Percentiles rank a stretch among this genome's conserved stretches.
Conservation (phyloP, 768 basidiomycete genomes). For the Chalciporus sphaerocephalus region DNA sequence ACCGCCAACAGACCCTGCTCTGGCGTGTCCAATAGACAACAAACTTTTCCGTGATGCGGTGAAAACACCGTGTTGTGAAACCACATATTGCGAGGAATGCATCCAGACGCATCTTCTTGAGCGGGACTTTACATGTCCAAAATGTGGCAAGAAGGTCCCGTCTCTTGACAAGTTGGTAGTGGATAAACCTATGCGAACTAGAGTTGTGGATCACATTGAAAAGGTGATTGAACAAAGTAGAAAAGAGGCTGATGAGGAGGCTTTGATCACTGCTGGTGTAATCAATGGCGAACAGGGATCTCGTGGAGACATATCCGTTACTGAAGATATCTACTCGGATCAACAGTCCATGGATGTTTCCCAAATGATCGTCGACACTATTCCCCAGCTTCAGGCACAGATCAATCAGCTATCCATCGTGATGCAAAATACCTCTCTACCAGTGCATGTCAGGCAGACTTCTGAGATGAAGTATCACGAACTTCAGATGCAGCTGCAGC, state of each 20-base stretch:
- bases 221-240: slow-evolving; percentile 74
- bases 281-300: slow-evolving; percentile 30
- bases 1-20: slow-evolving; percentile 68
- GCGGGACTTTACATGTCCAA: slow-evolving; percentile 91
- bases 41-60: slow-evolving; percentile 92
- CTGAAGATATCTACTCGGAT: slow-evolving; percentile 70
- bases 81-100: slow-evolving; percentile 93
- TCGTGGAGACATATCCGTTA: slow-evolving; percentile 28
- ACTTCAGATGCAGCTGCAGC: slow-evolving; percentile 72
- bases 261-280: slow-evolving; percentile 25
- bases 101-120: slow-evolving; percentile 92
- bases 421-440: slow-evolving; percentile 75
- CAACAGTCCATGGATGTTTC: slow-evolving; percentile 73
- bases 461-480: slow-evolving; percentile 83
- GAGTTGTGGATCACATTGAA: slow-evolving; percentile 79
- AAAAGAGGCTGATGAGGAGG: slow-evolving; percentile 52
- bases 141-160: slow-evolving; percentile 81
- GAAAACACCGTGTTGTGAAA: slow-evolving; percentile 92
- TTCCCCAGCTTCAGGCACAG: slow-evolving; percentile 82
- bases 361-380: slow-evolving; percentile 66
- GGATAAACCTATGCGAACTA: slow-evolving; percentile 76
- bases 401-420: slow-evolving; percentile 74
- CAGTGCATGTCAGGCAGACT: slow-evolving; percentile 66
- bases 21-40: slow-evolving; percentile 89
- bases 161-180: slow-evolving; percentile 81